These are phyloP conservation scores for Hordeum marinum DNA, from an alignment of 176 grass and related monocot species.

Conservation along the genomic window DNA sequence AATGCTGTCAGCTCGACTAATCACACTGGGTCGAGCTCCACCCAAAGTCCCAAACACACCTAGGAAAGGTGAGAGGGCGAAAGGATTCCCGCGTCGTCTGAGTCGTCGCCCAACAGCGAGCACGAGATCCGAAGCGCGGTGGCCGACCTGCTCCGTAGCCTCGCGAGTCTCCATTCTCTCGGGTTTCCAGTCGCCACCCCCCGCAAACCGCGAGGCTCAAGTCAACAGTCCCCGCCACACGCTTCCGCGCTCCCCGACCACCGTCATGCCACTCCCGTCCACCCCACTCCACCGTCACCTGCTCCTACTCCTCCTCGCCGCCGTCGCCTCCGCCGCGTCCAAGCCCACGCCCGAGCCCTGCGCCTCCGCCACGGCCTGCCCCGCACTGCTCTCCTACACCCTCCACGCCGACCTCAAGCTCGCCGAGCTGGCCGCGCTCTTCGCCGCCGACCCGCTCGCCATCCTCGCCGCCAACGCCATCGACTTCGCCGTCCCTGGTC, in stretches of 20 bases:
- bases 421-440: constrained; percentile 70
- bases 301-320: constrained; percentile 13
- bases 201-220: not conserved
- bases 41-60: too few relatives aligned
- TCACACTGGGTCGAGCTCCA: too few relatives aligned
- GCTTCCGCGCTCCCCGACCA: not conserved
- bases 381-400: constrained; percentile 77
- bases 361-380: constrained; percentile 57
- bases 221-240: not conserved
- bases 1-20: too few relatives aligned
- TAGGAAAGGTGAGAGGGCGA: not conserved
- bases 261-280: constrained; percentile 3
- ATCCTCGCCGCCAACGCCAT: constrained; percentile 84
- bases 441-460: constrained; percentile 59
- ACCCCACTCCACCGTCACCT: constrained; percentile 2
- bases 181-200: not conserved
- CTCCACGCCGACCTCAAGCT: constrained; percentile 87
- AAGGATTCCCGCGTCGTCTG: not conserved
- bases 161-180: not conserved
- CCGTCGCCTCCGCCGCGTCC: not conserved
- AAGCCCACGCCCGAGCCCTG: constrained; percentile 83
- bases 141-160: not conserved
- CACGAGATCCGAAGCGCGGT: constrained; percentile 16
- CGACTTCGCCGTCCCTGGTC: constrained; percentile 46
- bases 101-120: not conserved